Evolutionary conservation across 108 stramenopile species (phyloP), one percentile per base, ranked within the genome.

Genomic region (Schizochytrium sp.): DNA sequence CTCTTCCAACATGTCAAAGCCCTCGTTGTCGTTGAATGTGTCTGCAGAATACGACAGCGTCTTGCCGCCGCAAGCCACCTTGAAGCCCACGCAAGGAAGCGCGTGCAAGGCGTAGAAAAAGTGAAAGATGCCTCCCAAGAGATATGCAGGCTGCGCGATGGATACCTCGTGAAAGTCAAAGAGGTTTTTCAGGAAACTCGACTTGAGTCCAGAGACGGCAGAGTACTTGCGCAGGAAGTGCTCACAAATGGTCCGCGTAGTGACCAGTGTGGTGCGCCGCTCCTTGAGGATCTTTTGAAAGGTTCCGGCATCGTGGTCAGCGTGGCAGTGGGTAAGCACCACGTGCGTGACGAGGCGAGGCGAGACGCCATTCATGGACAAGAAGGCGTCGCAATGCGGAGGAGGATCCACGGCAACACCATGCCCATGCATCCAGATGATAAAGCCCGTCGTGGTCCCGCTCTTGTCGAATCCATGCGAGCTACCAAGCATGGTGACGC

Each of bases 211-310:
- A 6, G 96, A 95, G 88, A 98, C 93, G 19, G 97, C 97, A 16
- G 97, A 94, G 90, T 98, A 98, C 89, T 98, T 98, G 87, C 97
- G 95, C 48, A 98, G 96, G 91, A 98, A 98, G 90, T 95, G 96
- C 90, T 96, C 96, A 92, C 96, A 96, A 72, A 98, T 98, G 23
- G 97, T 98, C 28, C 95, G 95, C 4, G 97, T 98, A 23, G 97
- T 97, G 34, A 96, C 96, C 25, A 98, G 93, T 25, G 95, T 96
- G 72, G 97, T 95, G 29, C 94, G 94, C 5, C 95, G 95, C 48
- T 96, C 97, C 19, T 95, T 95, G 60, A 98, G 87, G 6, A 98
- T 95, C 90, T 97, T 98, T 88, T 98, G 97, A 90, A 98, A 98
- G 18, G 97, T 95, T 57, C 97, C 97, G 44, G 97, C 97, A 90